Base-by-base conservation (phyloP, 2,329 filamentous ascomycete species). In the Didymella keratinophila region DNA sequence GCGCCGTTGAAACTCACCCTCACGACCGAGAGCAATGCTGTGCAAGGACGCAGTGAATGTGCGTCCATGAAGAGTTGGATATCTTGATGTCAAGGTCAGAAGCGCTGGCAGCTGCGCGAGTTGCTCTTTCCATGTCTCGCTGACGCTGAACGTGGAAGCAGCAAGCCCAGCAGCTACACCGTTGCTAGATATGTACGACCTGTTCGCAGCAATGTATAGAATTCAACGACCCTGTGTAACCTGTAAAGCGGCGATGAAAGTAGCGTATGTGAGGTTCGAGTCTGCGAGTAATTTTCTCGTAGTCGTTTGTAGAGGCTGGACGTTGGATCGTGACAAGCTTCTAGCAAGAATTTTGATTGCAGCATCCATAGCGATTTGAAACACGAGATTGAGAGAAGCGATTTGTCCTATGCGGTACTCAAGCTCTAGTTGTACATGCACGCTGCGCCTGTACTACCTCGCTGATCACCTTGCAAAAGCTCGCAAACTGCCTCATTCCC, bases 401-500 rank as follows among this genome's bases (percentile, higher is more conserved):
- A 41, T 21, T 18, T 42, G 46, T 34, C 37, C 18, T 44, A 25
- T 32, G 43, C 25, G 42, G 36, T 52, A 42, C 36, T 48, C 28
- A 48, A 28, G 47, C 16, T 25, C 45, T 30, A 36, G n/a, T 45
- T 46, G 41, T 44, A 50, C 21, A 23, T 37, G 42, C 16, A 41
- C 21, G n/a, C 25, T 32, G 47, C 42, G 36, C 27, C 21, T 53
- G 36, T 44, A 55, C 48, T 39, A 57, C 62, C 42, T 53, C 37
- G 37, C 45, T 57, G 51, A 60, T 57, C 53, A 52, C 50, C 18
- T 54, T 41, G 52, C 37, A 56, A 67, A 68, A 30, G 58, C 52
- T 62, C 64, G 61, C 67, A 68, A 68, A 68, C 56, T 65, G 47
- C 41, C 65, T 69, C 67, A 69, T 44, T 43, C 45, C 62, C 62